Evolutionary conservation across 257 asterid species (phyloP), one percentile per base, ranked within the genome.

Genomic region (Solanum bukasovii): DNA sequence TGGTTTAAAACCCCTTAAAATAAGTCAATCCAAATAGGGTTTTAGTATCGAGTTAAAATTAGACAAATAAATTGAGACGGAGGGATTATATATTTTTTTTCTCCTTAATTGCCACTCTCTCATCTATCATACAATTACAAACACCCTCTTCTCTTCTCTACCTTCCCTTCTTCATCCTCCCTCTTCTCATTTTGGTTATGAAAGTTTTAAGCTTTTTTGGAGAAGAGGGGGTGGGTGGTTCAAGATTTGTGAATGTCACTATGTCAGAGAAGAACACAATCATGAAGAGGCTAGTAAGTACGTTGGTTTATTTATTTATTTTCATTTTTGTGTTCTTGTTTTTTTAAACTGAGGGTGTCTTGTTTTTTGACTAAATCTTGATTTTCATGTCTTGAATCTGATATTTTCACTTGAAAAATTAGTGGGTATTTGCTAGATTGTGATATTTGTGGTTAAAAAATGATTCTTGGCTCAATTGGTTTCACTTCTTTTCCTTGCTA

Each of bases 241-340:
- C 79, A n/a, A 75, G 18, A 84, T 73, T 84, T 52, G 34, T 34
- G 46, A 63, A 46, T 78, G 89, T 72, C 85, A 87, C 77, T 90
- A 90, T 79, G 92, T 56, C 89, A 89, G 89, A 92, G 95, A 92
- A 92, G 90, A 90, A 88, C 87, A 88, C 33, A 70, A 65, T 91
- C 89, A 92, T 94, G 98, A 95, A 92, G 98, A 91, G 98, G 97
- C 99, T 97, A 95, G 99, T 97, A 97, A 95, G 99, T 97, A 97
- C 95, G 99, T 97, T 95, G 83, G 70, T 93, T 70, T 78, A n/a
- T 65, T 65, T 65, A 87, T 63, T 88, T 86, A 0, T 33, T 75
- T 38, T 72, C 71, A 61, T 23, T 70, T 3, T 61, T 44, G 77
- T 71, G 87, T 65, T 88, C 49, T 7, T 87, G 74, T 6, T 35